Evolutionary conservation across 2,329 filamentous ascomycete genomes (phyloP), one percentile per base, ranked within the genome.

Genomic region (Aspergillus hiratsukae): DNA sequence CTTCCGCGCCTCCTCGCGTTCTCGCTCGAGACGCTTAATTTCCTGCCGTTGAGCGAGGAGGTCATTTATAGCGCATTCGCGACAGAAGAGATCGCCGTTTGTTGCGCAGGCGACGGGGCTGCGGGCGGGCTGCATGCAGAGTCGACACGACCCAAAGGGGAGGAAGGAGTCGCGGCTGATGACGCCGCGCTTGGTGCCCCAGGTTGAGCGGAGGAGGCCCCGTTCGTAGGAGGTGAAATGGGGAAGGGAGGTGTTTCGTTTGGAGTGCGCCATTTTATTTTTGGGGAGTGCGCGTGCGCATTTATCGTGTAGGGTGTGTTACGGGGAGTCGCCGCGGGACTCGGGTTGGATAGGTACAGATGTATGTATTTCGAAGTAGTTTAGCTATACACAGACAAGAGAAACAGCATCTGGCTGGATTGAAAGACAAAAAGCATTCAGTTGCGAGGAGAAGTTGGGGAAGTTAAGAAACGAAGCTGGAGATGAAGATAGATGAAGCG

Each of bases 161-260:
- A 97, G 85, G 74, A 96, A 97, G 55, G 90, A 94, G 70, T 97
- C 94, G 68, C 93, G 88, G 23, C 84, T 87, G 35, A 97, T 85
- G 52, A 91, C 89, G n/a, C 91, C 91, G 52, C 88, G 86, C 63
- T 87, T 89, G 8, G 87, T 85, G 64, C 87, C 86, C 91, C 94
- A 97, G 64, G 86, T 85, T 19, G 84, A 83, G 68, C 91, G 90
- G 58, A 96, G 88, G 51, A 93, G 83, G 52, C 84, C 83, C 63
- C 94, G 87, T 77, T 97, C 94, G 76, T 97, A 86, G 25, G 91
- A 87, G 35, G 94, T 97, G 80, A 97, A 97, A 75, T 97, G 91
- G 45, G 91, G 87, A 48, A 93, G 86, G 48, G 90, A 93, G 48
- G 91, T 96, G 77, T 97, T 96, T 66, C 91, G 86, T 78, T 96